Percentiles rank a stretch among this genome's conserved stretches.
Evolutionary conservation across 192 early-diverging fungal species (phyloP).

Genomic region (Coemansia sp.): DNA sequence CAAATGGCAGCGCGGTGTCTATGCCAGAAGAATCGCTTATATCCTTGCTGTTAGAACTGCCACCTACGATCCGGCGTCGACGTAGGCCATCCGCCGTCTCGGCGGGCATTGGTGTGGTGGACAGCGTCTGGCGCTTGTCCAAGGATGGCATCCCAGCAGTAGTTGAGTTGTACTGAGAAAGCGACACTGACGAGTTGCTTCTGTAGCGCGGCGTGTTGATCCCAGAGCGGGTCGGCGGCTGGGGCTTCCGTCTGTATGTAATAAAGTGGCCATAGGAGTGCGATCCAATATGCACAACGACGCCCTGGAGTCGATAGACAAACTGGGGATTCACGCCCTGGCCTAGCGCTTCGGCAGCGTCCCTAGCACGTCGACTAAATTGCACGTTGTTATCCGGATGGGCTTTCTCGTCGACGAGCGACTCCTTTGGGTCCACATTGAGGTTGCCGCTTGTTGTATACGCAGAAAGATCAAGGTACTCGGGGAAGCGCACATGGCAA

Average conservation of each 20-base stretch:
- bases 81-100: slow-evolving; percentile 33
- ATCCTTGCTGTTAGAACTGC: slow-evolving; percentile 5
- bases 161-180: slow-evolving; percentile 10
- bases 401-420: slow-evolving; percentile 48
- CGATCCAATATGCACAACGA: slow-evolving; percentile 85
- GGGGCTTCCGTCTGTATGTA: slow-evolving; percentile 69
- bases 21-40: slow-evolving; percentile 28
- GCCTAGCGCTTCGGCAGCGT: slow-evolving; percentile 40
- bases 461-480: slow-evolving; percentile 70
- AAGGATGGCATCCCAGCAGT: slow-evolving; percentile 6
- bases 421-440: slow-evolving; percentile 56
- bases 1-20: slow-evolving; percentile 9
- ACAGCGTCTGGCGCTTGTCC: slow-evolving; percentile 31
- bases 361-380: slow-evolving; percentile 24
- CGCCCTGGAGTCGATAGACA: slow-evolving; percentile 78
- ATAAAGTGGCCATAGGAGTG: slow-evolving; percentile 96
- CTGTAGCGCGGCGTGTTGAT: slow-evolving; percentile 51
- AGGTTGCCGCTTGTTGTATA: slow-evolving; percentile 66
- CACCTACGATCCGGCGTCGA: slow-evolving; percentile 40
- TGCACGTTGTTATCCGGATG: not conserved
- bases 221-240: slow-evolving; percentile 39
- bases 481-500: slow-evolving; percentile 76
- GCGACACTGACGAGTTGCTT: slow-evolving; percentile 30
- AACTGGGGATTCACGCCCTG: slow-evolving; percentile 25
- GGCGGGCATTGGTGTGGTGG: slow-evolving; percentile 9